phyloP scores from a whole-genome alignment of 176 grass and related monocot species.

The Oryza brachyantha region DNA sequence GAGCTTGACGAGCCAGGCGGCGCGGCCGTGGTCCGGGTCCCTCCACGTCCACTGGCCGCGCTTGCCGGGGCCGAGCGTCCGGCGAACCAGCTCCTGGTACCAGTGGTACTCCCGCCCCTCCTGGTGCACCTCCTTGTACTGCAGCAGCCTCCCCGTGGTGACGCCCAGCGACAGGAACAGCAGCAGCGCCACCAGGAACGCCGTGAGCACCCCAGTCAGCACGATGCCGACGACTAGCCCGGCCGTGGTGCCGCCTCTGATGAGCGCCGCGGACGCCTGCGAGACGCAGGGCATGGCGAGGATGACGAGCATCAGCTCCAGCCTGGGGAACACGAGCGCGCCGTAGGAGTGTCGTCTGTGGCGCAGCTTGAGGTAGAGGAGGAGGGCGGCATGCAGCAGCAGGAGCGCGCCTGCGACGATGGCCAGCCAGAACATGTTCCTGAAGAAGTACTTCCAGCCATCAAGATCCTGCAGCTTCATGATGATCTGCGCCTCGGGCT shows the following conservation, averaged over 20 bases:
- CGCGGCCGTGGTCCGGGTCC: constrained; percentile 34
- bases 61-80: constrained; percentile 68
- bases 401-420: constrained; percentile 65
- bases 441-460: constrained; percentile 78
- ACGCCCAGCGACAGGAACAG: constrained; percentile 84
- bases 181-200: constrained; percentile 56
- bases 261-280: constrained; percentile 59
- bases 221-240: constrained; percentile 54
- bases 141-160: constrained; percentile 67
- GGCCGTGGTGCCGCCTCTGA: constrained; percentile 54
- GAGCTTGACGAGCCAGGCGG: constrained; percentile 48
- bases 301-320: constrained; percentile 68
- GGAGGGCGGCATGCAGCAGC: constrained; percentile 46
- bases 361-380: constrained; percentile 47
- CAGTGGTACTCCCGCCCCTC: constrained; percentile 61
- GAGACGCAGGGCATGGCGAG: constrained; percentile 72
- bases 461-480: constrained; percentile 59
- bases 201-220: constrained; percentile 44
- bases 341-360: constrained; percentile 46
- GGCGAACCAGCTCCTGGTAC: constrained; percentile 66
- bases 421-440: constrained; percentile 89
- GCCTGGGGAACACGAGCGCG: constrained; percentile 62
- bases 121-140: constrained; percentile 78
- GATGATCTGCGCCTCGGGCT: constrained; percentile 81
- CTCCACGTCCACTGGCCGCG: constrained; percentile 89